Evolutionary conservation across 2,329 filamentous ascomycete species (phyloP).

Genomic region (Coniochaeta sp.): DNA sequence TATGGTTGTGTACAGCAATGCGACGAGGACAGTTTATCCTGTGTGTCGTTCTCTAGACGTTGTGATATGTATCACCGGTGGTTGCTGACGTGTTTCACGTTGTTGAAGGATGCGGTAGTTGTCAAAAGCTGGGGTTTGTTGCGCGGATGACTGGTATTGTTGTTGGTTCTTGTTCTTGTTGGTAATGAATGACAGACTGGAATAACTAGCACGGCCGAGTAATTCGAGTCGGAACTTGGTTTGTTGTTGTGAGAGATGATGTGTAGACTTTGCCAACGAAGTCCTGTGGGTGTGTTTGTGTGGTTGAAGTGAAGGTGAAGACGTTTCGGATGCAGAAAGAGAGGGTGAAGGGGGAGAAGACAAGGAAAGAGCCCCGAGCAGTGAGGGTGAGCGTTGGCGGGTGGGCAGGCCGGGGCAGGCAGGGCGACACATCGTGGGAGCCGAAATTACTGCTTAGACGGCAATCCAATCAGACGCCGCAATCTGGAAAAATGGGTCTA

Average conservation of each 20-base stretch:
- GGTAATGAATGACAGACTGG: constrained; percentile 20
- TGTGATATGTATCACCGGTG: background rate
- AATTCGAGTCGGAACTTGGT: constrained; percentile 19
- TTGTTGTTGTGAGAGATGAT: constrained; percentile 12
- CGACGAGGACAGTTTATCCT: background rate
- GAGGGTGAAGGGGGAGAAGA: constrained; percentile 8
- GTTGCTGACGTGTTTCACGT: background rate
- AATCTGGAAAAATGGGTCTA: background rate
- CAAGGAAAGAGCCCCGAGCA: constrained; percentile 8
- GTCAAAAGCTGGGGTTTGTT: background rate
- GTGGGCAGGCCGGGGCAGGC: no score
- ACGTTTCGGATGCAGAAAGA: constrained; percentile 9
- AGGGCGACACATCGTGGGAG: background rate
- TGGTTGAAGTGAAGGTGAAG: constrained; percentile 8
- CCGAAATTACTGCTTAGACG: background rate
- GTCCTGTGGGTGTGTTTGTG: constrained; percentile 26
- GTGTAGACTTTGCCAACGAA: constrained; percentile 51
- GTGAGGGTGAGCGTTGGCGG: constrained; percentile 8
- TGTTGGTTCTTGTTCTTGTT: constrained; percentile 5
- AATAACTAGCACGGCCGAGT: constrained; percentile 22
- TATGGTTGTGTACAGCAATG: background rate
- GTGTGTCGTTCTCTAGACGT: background rate
- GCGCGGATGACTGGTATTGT: constrained; percentile 3
- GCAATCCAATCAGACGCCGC: background rate
- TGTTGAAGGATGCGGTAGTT: background rate